Base-by-base conservation (phyloP, 805 yeast species). In the Lipomyces starkeyi region DNA sequence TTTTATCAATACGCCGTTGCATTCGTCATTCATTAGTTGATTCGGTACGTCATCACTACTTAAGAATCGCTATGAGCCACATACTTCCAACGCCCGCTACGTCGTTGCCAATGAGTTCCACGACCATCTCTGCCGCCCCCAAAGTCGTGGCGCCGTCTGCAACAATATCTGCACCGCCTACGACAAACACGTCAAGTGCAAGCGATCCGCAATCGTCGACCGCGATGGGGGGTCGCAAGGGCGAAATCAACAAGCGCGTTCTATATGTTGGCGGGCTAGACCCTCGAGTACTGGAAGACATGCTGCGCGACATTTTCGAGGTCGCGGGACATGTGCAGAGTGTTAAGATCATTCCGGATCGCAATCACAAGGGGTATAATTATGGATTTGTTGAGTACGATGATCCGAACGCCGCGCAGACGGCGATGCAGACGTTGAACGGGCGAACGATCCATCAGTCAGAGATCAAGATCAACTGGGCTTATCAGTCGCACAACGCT, bases 301-400 rank as follows among this genome's bases (percentile, higher is more conserved):
- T 82, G 66, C 77, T 91, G 64, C 83, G 82, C 70, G 91, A 87
- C 40, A 80, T 89, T 61, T 89, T 92, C 75, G 83, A 86, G 55
- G 83, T 81, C 25, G 85, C 87, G 35, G 91, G 91, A 35, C 81
- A 85, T 32, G 85, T 90, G 58, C 83, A 85, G 71, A 82, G 87
- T 27, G 86, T 91, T 67, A 92, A 91, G 78, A 82, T 93, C 56
- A 81, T 92, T 68, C 84, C 86, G 69, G 97, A 92, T 75, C 91
- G 90, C 78, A 91, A 90, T 77, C 66, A 64, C 57, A 71, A 85
- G 9, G 91, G 91, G 14, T 87, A 85, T 77, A 90, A 90, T 76
- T 93, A 91, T 78, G 96, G 96, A 1, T 92, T 93, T 77, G 86
- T 93, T 63, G 97, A 91, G 78, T 92, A 85, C 73, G 86, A 83